These are phyloP conservation scores for Pythium graminicola DNA, from an alignment of 352 stramenopile species.

Conservation along the genomic window DNA sequence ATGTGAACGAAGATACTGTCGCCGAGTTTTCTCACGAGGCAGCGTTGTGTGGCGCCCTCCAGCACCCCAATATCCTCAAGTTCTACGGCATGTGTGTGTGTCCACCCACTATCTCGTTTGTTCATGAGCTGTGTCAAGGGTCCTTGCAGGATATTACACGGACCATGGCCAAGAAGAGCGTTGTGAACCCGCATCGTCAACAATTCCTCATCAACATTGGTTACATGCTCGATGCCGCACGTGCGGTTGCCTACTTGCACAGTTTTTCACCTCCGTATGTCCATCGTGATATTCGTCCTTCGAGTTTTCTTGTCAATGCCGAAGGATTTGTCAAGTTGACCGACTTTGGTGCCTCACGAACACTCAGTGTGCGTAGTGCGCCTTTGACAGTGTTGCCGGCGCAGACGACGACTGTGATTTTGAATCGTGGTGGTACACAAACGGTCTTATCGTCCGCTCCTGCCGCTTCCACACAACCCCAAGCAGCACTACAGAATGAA, in stretches of 20 bases:
- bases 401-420: slow-evolving; percentile 15
- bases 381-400: not conserved
- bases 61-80: slow-evolving; percentile 75
- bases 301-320: slow-evolving; percentile 72
- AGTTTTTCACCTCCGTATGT: slow-evolving; percentile 67
- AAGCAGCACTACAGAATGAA: not conserved
- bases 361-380: slow-evolving; percentile 13
- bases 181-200: slow-evolving; percentile 36
- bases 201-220: slow-evolving; percentile 53
- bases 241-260: slow-evolving; percentile 63
- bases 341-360: slow-evolving; percentile 33
- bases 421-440: not conserved
- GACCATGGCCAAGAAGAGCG: slow-evolving; percentile 41
- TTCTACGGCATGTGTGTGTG: slow-evolving; percentile 83
- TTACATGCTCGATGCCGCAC: slow-evolving; percentile 60
- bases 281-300: slow-evolving; percentile 65
- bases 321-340: slow-evolving; percentile 34
- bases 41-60: slow-evolving; percentile 55
- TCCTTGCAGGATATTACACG: slow-evolving; percentile 42
- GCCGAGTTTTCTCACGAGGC: slow-evolving; percentile 80
- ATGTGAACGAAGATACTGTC: slow-evolving; percentile 55
- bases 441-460: slow-evolving; percentile 16
- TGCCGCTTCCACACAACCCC: slow-evolving; percentile 20
- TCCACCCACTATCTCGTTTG: slow-evolving; percentile 63
- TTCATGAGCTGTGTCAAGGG: slow-evolving; percentile 71